Evolutionary conservation across 371 early-diverging fungal species (phyloP), one percentile per base, ranked within the genome.

Genomic region (Mortierella sp.): DNA sequence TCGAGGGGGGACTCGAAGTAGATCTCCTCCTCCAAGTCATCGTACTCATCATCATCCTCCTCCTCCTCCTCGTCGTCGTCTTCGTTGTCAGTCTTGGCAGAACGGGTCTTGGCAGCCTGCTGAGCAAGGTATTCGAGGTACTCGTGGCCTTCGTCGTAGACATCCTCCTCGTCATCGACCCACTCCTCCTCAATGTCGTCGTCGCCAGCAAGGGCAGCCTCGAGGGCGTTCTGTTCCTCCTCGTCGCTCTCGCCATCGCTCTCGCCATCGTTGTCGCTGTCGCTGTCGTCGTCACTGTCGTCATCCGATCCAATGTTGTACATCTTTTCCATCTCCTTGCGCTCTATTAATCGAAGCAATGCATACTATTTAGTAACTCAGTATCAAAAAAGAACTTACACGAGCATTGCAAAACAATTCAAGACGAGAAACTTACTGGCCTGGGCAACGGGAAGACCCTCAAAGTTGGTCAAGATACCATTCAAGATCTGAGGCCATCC

Each of bases 1-100:
- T 98, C 98, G 77, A 98, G 89, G 21, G 97, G 97, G 2, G 97
- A 96, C 79, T 95, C 95, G 77, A 95, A 95, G 19, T 95, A 89
- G 80, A 97, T 96, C 84, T 97, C 97, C 38, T 94, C 92, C 45
- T 96, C 91, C 47, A 92, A 91, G 31, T 93, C 94, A 11, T 93
- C 8, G 31, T 34, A 92, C 8, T 90, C 79, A n/a, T n/a, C n/a
- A n/a, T 93, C 94, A 11, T 93, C 8, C 19, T 34, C 92, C 8
- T 90, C 79, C 3, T 90, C 88, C 26, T 91, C 93, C 2, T 83
- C 79, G 2, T 80, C 82, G 31, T 79, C 78, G 0, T 68, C 82
- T 7, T 74, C 82, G 34, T 34, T 78, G 11, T 47, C 70, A 9
- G 13, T n/a, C n/a, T n/a, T n/a, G n/a, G n/a, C 63, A 75, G 80